Evolutionary conservation across 2,329 filamentous ascomycete species (phyloP).

Genomic region (Metarhizium rileyi): DNA sequence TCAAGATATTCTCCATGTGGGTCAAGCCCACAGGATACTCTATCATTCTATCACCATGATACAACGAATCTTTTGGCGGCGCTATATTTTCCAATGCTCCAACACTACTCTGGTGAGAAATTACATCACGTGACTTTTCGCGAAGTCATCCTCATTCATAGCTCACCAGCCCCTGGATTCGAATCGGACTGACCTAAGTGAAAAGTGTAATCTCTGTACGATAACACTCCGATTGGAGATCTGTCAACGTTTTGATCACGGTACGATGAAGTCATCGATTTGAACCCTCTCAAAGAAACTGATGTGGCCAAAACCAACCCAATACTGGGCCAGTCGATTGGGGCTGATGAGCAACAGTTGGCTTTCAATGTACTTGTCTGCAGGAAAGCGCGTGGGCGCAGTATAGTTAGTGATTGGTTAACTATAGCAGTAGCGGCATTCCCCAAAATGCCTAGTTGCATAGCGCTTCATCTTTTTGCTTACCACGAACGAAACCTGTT

Average conservation of each 20-base stretch:
- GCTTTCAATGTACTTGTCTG: slow-evolving; percentile 65
- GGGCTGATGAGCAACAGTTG: slow-evolving; percentile 71
- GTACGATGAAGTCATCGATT: slow-evolving; percentile 39
- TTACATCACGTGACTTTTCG: too few species aligned
- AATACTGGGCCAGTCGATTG: slow-evolving; percentile 73
- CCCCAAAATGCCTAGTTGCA: background rate
- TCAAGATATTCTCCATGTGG: too few species aligned
- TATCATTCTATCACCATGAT: too few species aligned
- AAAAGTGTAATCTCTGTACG: background rate
- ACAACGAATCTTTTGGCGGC: too few species aligned
- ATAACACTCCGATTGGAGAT: background rate
- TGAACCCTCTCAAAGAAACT: slow-evolving; percentile 52
- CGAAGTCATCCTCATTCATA: too few species aligned
- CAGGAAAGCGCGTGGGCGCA: background rate
- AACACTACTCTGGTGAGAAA: too few species aligned
- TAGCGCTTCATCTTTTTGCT: slow-evolving; percentile 19
- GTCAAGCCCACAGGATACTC: too few species aligned
- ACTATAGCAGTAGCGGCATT: background rate
- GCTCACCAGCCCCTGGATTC: too few species aligned
- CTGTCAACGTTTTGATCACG: slow-evolving; percentile 8
- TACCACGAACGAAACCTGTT: slow-evolving; percentile 62
- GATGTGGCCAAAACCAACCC: slow-evolving; percentile 55
- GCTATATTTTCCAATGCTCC: too few species aligned
- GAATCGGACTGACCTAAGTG: too few species aligned
- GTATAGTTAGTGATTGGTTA: background rate